These are phyloP conservation scores for Chenopodium formosanum DNA, from an alignment of 148 eudicot genomes.

Conservation along the genomic window DNA sequence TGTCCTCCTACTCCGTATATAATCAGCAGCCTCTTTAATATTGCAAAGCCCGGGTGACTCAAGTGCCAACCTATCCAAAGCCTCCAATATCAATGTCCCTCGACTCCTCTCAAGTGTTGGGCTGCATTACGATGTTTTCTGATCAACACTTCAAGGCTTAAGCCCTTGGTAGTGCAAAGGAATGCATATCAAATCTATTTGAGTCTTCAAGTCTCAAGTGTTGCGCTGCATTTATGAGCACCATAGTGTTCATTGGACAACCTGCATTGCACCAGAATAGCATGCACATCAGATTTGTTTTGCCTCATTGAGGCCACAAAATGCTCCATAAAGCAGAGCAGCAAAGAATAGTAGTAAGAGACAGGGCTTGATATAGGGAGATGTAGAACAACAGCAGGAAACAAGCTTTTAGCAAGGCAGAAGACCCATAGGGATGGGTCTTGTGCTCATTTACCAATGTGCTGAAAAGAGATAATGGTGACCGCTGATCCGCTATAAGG, in stretches of 20 bases:
- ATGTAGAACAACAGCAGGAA: background rate
- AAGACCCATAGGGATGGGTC: background rate
- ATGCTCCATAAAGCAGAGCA: background rate
- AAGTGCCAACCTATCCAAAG: background rate
- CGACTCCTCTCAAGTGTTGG: background rate
- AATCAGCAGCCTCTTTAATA: background rate
- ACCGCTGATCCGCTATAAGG: background rate
- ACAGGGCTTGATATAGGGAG: background rate
- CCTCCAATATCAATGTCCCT: background rate
- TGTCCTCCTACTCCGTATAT: background rate
- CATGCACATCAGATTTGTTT: background rate
- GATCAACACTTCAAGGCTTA: background rate
- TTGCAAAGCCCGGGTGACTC: background rate
- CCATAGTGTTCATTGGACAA: constrained; percentile 5
- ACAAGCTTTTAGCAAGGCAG: background rate
- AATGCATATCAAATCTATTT: too few species aligned
- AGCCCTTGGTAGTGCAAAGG: background rate
- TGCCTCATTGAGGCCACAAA: background rate
- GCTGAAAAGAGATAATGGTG: background rate
- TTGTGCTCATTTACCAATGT: background rate
- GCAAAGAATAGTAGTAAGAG: background rate
- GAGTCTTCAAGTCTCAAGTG: too few species aligned
- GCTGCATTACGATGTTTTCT: background rate
- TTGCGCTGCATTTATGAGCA: too few species aligned
- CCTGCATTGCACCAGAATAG: constrained; percentile 23